Percentiles rank a stretch among this genome's conserved stretches.
Conservation (phyloP, 371 early-diverging fungal species). For the Mucor indicus region DNA sequence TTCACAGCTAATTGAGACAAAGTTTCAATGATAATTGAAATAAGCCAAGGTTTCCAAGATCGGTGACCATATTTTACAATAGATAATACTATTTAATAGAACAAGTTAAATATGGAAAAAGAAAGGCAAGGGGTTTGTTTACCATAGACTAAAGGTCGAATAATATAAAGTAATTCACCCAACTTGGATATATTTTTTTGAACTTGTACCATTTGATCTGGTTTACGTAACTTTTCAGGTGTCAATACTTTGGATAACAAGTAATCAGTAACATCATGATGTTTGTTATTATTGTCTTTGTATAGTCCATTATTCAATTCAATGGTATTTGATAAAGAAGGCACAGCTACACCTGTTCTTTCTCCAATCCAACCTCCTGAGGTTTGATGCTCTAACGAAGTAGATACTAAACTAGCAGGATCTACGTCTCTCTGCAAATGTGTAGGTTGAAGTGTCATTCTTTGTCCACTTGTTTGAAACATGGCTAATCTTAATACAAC, state of each 20-base stretch:
- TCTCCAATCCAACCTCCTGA: constrained; percentile 37
- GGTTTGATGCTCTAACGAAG: not conserved
- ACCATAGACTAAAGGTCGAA: constrained; percentile 85
- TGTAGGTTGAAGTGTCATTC: constrained; percentile 66
- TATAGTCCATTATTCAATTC: constrained; percentile 17
- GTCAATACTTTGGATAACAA: constrained; percentile 63
- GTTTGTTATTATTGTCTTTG: constrained; percentile 6
- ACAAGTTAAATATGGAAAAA: not conserved
- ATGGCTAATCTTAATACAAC: constrained; percentile 57
- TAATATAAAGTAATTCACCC: constrained; percentile 79
- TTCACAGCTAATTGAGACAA: constrained; percentile 44
- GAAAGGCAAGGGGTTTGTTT: constrained; percentile 1
- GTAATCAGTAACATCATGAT: constrained; percentile 57
- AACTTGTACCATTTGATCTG: constrained; percentile 66
- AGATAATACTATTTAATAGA: constrained; percentile 56
- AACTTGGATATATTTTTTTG: constrained; percentile 55
- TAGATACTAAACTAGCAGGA: constrained; percentile 36
- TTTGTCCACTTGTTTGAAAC: constrained; percentile 55
- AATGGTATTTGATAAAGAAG: constrained; percentile 27
- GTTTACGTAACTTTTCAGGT: constrained; percentile 59
- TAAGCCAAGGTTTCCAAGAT: constrained; percentile 86
- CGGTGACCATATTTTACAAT: constrained; percentile 70
- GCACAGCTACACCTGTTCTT: constrained; percentile 37
- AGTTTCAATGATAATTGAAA: constrained; percentile 75
- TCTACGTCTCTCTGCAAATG: constrained; percentile 76